A percentile compares a stretch with the other conserved stretches of the same genome.
These are phyloP conservation scores for Apiospora aurea DNA, from an alignment of 2,329 filamentous ascomycete genomes.

Conservation along the genomic window DNA sequence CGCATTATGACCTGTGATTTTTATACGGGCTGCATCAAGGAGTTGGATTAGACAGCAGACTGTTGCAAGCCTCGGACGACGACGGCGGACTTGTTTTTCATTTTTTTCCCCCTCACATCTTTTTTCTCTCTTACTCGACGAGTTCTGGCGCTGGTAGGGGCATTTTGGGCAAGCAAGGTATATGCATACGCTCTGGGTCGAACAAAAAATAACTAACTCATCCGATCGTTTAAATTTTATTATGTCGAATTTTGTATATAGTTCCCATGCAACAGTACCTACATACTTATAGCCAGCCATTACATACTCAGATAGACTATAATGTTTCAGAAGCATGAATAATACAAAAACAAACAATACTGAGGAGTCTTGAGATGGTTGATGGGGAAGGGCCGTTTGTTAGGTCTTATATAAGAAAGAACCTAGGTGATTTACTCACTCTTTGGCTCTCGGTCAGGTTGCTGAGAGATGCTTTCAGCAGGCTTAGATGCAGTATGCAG, in stretches of 20 bases:
- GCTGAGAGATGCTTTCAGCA: neutral
- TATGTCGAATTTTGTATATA: conserved; percentile 20
- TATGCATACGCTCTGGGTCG: neutral
- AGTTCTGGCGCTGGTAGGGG: conserved; percentile 11
- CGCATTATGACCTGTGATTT: conserved; percentile 32
- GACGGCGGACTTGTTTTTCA: conserved; percentile 8
- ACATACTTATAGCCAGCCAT: conserved; percentile 20
- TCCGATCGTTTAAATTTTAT: conserved; percentile 19
- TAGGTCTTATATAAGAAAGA: neutral
- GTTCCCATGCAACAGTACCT: conserved; percentile 16
- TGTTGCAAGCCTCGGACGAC: conserved; percentile 20
- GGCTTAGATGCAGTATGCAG: neutral
- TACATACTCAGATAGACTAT: conserved; percentile 22
- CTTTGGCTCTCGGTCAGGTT: neutral
- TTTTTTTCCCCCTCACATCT: conserved; percentile 12
- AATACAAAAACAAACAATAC: neutral
- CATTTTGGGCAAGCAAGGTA: conserved; percentile 6
- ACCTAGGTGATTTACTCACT: neutral
- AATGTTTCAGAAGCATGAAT: conserved; percentile 11
- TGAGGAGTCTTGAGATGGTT: neutral
- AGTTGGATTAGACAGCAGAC: conserved; percentile 12
- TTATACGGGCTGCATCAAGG: conserved; percentile 17
- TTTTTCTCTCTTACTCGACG: conserved; percentile 1
- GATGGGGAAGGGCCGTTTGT: neutral
- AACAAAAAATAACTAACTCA: neutral